Conservation (phyloP, 441 rosid genomes). For the Erodium moschatum region DNA sequence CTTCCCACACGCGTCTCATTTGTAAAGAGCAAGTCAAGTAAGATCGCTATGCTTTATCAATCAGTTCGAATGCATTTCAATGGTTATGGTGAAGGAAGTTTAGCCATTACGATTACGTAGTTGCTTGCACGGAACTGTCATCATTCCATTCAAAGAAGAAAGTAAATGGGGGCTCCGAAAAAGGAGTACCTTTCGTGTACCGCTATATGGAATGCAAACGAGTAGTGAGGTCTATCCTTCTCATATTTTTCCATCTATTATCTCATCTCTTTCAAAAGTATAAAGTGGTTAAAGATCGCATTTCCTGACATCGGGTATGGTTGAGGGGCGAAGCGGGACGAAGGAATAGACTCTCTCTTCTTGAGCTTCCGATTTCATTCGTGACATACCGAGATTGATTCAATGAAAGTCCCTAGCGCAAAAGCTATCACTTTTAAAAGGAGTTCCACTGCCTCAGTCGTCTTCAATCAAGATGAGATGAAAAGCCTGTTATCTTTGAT, state of each 20-base stretch:
- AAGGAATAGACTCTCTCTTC: too few relatives aligned
- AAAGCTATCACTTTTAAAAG: not conserved
- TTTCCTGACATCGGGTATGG: too few relatives aligned
- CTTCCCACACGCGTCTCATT: too few relatives aligned
- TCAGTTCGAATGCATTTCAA: not conserved
- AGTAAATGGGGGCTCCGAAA: not conserved
- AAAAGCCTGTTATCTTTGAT: not conserved
- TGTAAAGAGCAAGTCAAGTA: too few relatives aligned
- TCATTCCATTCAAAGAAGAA: conserved; percentile 7
- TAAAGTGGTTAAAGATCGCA: too few relatives aligned
- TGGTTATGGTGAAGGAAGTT: conserved; percentile 8
- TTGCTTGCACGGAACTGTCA: not conserved
- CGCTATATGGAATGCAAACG: not conserved
- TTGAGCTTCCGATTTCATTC: conserved; percentile 1
- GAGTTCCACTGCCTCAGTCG: not conserved
- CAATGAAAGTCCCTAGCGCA: not conserved
- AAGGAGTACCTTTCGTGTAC: not conserved
- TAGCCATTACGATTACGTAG: conserved; percentile 4
- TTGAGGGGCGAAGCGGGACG: too few relatives aligned
- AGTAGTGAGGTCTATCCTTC: not conserved
- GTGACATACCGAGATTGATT: not conserved
- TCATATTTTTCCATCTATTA: too few relatives aligned
- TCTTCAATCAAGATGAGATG: conserved; percentile 1
- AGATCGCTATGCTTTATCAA: conserved; percentile 1
- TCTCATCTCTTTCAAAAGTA: too few relatives aligned